Base-by-base conservation (phyloP, 306 rosid species). In the Gastrolobium bilobum region DNA sequence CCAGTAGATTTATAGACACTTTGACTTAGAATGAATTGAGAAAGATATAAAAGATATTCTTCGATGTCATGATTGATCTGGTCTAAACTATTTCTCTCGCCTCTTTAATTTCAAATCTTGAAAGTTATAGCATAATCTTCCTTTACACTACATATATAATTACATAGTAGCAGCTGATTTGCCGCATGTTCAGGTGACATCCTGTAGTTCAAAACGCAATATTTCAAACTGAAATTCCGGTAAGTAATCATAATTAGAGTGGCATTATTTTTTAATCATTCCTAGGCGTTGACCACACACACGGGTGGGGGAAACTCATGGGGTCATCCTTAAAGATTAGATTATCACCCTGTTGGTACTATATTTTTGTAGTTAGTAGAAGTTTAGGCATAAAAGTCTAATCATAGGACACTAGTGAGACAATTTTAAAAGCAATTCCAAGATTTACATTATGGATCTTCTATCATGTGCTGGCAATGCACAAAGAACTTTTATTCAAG, bases 271-370 rank as follows among this genome's bases (percentile, higher is more conserved):
- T 68, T 58, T 48, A 42, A 77, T 68, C 37, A 38, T 57, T 48
- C 15, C 51, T 50, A 79, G 71, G 76, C 65, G 79, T 82, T 88
- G 86, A 88, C 78, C 89, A 69, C 88, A 86, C 89, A 69, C 88
- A 86, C 89, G 89, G 60, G 80, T 75, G 87, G 77, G 75, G 37
- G 48, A 7, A 42, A 37, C 76, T 67, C 43, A 73, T 77, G 75
- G 84, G 79, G 79, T 48, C 71, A 51, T 59, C 26, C 61, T 34
- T 72, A 30, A 3, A 33, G 8, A 46, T 35, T 33, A 47, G 15
- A 43, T 62, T 48, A 63, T 46, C 40, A 63, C 38, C 31, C 10
- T 10, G 7, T 39, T 53, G 10, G 7, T 30, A 66, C 2, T 33
- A 68, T 13, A 53, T 11, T 68, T 42, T 78, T 78, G 81, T 61